Evolutionary conservation across 495 filamentous ascomycete genomes (phyloP), one percentile per base, ranked within the genome.

Genomic region (Chaetomium cochliodes): DNA sequence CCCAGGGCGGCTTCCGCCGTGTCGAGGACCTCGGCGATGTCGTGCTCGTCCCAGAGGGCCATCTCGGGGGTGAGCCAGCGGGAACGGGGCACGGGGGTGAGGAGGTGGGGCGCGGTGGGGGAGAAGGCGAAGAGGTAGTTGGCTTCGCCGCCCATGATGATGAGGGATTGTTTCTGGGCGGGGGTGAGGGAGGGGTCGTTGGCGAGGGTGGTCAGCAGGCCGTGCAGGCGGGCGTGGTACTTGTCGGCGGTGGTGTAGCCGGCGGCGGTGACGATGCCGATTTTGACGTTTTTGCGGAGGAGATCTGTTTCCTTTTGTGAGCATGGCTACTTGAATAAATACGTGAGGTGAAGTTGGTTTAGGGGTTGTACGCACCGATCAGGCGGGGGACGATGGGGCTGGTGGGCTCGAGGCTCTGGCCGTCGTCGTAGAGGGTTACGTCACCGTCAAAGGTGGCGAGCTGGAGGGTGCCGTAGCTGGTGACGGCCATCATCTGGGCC

Each of bases 361-460:
- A 8, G 33, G 33, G 6, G 9, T 37, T 7, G 33, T 11, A 37
- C 16, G 26, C 62, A 79, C 81, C 80, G 16, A 97, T 74, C 47
- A 98, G 86, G 7, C 90, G 86, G 0, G 87, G 74, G 61, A 98
- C 92, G 15, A 96, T 88, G 0, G 91, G 88, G 75, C 88, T 96
- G 22, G 83, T 80, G 2, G 84, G 73, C 41, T 84, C 86, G 49
- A 98, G 81, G 65, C 85, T 90, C 68, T 91, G 80, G 13, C 93
- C 96, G 71, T 98, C 93, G 66, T 96, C 92, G 74, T 98, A 98
- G 44, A 98, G 85, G 7, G 96, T 98, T 15, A 98, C 92, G 70
- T 98, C 96, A 73, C 96, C 96, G 74, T 98, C 94, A 70, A 98
- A 98, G 16, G 94, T 98, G 54, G 96, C 86, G 4, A 98, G 86